phyloP scores from a whole-genome alignment of 2,329 filamentous ascomycete genomes.

The Pseudogymnoascus sp. region DNA sequence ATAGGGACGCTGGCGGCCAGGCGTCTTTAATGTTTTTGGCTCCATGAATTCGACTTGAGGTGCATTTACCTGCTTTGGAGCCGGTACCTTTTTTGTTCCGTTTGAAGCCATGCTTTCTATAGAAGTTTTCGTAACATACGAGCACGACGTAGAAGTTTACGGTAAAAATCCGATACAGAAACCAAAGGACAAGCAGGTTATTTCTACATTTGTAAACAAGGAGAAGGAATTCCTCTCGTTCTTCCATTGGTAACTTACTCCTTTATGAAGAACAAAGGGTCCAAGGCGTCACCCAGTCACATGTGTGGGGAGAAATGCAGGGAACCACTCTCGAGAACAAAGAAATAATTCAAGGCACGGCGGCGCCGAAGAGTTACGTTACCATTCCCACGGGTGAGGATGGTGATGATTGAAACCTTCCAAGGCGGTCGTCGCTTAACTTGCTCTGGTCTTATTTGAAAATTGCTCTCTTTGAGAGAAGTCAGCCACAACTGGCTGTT shows the following conservation, averaged over 20 bases:
- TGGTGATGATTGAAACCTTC: neutral
- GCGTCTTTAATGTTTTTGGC: neutral
- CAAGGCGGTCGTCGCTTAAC: neutral
- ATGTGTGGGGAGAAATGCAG: neutral
- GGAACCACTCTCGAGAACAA: neutral
- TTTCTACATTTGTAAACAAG: conserved; percentile 4
- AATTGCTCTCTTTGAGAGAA: neutral
- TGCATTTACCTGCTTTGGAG: neutral
- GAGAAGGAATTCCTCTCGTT: neutral
- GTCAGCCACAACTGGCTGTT: neutral
- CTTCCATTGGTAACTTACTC: neutral
- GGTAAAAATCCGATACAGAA: neutral
- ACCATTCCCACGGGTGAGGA: neutral
- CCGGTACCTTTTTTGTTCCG: neutral
- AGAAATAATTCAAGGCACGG: neutral
- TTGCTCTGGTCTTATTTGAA: neutral
- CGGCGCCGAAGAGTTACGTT: neutral
- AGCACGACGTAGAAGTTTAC: neutral
- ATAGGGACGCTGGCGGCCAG: neutral
- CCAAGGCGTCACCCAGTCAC: neutral
- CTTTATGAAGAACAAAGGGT: conserved; percentile 2
- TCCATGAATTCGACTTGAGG: neutral
- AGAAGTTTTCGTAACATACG: neutral
- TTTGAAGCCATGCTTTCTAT: conserved; percentile 2
- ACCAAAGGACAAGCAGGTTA: neutral